Evolutionary conservation across 768 basidiomycete genomes (phyloP), one percentile per base, ranked within the genome.

Genomic region (Trametes sanguinea): DNA sequence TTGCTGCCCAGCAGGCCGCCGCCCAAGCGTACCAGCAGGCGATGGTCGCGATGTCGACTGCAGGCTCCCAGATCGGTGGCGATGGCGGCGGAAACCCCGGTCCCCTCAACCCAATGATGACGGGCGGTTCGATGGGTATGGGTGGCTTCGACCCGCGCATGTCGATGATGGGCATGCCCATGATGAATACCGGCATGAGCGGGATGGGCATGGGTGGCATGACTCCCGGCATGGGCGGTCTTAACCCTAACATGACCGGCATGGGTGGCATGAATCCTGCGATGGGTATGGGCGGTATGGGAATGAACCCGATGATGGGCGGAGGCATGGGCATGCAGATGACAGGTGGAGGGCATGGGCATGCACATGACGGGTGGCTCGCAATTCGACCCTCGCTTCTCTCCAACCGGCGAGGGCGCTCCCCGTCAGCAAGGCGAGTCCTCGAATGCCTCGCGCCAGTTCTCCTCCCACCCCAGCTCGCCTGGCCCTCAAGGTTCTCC

Each of bases 21-120:
- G 80, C 88, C 39, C 89, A 92, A 68, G 92, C 93, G 0, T 94
- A 94, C 74, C 92, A 93, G 71, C 90, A 92, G 71, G 90, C 91
- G 17, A 93, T 93, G 91, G 84, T 90, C 81, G 84, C 87, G 16
- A 89, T 87, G 69, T 91, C 90, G 11, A 77, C 80, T 13, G 84
- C 85, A n/a, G 91, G 89, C 35, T 89, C 87, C 3, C 88, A 90
- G 63, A 77, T 79, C 43, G 87, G 85, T n/a, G 88, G 82, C 4
- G 82, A 81, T 7, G 83, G 79, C 61, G 81, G 76, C n/a, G 77
- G 74, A 51, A 69, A 73, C 37, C 75, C 71, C 6, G 67, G 72
- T 30, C 76, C 77, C 46, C 70, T 83, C 64, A 80, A 80, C 54
- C 85, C 84, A 16, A 81, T 83, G 76, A 84, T 86, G 85, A 80